Evolutionary conservation across 371 early-diverging fungal genomes (phyloP), one percentile per base, ranked within the genome.

Genomic region (Umbelopsis sp.): DNA sequence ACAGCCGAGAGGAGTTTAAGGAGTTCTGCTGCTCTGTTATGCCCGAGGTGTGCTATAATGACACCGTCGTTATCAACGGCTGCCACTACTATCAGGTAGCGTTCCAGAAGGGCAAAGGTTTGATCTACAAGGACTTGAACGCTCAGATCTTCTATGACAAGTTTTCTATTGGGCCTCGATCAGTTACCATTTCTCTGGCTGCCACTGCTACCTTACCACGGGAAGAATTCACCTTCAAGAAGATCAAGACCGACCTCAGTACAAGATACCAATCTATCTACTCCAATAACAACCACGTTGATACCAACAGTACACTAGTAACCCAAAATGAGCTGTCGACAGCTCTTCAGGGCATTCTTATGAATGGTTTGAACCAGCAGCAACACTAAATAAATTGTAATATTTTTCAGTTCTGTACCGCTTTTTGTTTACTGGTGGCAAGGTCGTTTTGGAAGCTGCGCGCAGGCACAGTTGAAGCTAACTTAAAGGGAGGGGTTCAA

Each of bases 1-100:
- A 57, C 35, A 57, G 57, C 18, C 57, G 57, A 35, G 57, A 57
- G 35, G 57, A 57, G 35, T 57, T 57, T 5, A 57, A 57, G 57
- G 57, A 57, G 35, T 57, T 57, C 18, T 57, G 57, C 35, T 57
- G 57, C 57, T 57, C 57, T 57, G 57, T 57, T 18, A 57, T 57
- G 57, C 57, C 57, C 12, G 57, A 57, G 29, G 57, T 57, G 29
- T 57, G 57, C 35, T 57, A 57, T 29, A 57, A 57, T 32, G 57
- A 57, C 35, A 57, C 57, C 29, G 57, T 57, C 4, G 18, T 57
- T 6, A 57, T 57, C 57, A 57, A 57, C 37, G 57, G 57, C 14
- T 18, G 18, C 3, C 57, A 57, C 57, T 57, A 57, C 35, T 57
- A 57, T 8, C 57, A 57, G 14, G 57, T 57, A 35, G 57, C 57